Base-by-base conservation (phyloP, 345 rosid genomes). In the Arabidopsis suecica region DNA sequence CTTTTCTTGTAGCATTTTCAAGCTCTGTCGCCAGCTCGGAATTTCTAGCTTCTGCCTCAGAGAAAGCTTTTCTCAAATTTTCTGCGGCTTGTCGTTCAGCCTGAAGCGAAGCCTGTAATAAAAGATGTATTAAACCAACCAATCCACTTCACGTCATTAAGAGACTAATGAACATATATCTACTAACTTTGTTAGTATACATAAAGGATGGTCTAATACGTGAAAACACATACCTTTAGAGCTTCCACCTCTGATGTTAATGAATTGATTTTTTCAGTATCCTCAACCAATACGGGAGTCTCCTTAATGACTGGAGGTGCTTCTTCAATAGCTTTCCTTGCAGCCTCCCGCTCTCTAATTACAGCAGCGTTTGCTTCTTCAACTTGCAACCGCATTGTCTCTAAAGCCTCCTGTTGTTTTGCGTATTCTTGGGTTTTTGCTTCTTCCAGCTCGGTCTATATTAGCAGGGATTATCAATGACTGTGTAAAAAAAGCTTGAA, bases 281-380 rank as follows among this genome's bases (percentile, higher is more conserved):
- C 97, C 80, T 95, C 91, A 80, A 95, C 84, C 70, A 93, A 71
- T 57, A 95, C 91, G n/a, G 97, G 96, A 77, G 98, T 92, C 88
- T 92, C 99, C 84, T 88, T 91, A 68, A 95, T 85, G 77, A 93
- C 75, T 44, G 98, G 98, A 68, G 99, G 98, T 65, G 99, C 93
- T 80, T 93, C 99, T 82, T 92, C 99, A 76, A 93, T 91, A 66
- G 97, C 98, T 80, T 89, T 92, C 70, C 78, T 81, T 79, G 97
- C 99, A 63, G 91, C 97, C 79, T 95, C 99, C 58, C 82, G 87
- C 72, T 88, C 97, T 84, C 85, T 89, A 55, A 90, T 78, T 20
- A 87, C 89, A 78, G 79, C 84, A 77, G 88, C 83, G 75, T 90
- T 92, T 82, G 96, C 96, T 81, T 92, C 97, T 79, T 92, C 97